Percentiles rank a stretch among this genome's conserved stretches.
Conservation (phyloP, 495 filamentous ascomycete genomes). For the Letharia lupina region DNA sequence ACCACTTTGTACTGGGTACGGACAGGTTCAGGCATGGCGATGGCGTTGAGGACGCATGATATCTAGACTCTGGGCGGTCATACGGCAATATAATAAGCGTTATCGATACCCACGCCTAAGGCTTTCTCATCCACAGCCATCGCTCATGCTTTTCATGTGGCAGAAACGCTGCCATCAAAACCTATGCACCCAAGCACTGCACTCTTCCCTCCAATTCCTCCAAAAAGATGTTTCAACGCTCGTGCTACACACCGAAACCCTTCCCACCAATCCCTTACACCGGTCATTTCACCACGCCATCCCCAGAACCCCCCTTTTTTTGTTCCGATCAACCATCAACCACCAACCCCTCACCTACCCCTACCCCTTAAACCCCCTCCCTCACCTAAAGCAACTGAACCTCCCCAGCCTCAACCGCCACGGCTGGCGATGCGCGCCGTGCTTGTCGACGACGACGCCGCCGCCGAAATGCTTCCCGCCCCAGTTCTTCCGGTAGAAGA, state of each 20-base stretch:
- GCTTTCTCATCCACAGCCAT: neutral
- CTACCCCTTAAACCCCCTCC: neutral
- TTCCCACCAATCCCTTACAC: too few species aligned
- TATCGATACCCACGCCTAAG: neutral
- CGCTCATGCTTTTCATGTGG: neutral
- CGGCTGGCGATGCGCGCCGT: conserved; percentile 31
- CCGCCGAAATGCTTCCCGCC: conserved; percentile 24
- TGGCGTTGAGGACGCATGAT: conserved; percentile 5
- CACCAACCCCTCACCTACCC: neutral
- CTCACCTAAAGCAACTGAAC: conserved; percentile 29
- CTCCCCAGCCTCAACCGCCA: conserved; percentile 32
- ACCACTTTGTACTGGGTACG: neutral
- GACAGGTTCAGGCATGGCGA: conserved; percentile 5
- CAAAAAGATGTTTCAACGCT: neutral
- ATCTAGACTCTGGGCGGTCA: neutral
- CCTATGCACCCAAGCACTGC: neutral
- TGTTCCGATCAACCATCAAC: neutral
- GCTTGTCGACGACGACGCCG: conserved; percentile 33
- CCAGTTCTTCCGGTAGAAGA: conserved; percentile 18
- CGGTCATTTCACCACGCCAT: neutral
- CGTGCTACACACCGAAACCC: neutral
- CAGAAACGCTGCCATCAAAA: neutral
- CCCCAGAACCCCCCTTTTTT: neutral
- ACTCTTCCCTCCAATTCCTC: neutral
- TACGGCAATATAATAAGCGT: neutral